These are phyloP conservation scores for Hermanozyma aechmeae DNA, from an alignment of 805 yeast genomes.

Conservation along the genomic window DNA sequence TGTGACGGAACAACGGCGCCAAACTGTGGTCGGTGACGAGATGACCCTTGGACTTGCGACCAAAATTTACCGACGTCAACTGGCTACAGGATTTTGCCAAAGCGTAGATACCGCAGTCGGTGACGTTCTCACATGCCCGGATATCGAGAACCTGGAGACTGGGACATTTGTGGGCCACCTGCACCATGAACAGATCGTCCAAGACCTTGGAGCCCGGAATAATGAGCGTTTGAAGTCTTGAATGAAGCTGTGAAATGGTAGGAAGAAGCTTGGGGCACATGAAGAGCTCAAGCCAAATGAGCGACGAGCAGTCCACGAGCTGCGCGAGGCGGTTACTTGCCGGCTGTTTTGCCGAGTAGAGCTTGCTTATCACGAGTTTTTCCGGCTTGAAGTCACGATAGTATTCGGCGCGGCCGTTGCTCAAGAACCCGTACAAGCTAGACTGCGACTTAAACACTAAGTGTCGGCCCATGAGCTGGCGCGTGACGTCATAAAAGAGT, in stretches of 20 bases:
- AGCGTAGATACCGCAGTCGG: slow-evolving; percentile 68
- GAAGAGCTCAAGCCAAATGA: slow-evolving; percentile 70
- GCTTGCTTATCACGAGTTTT: slow-evolving; percentile 59
- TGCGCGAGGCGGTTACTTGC: slow-evolving; percentile 42
- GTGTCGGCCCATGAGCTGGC: slow-evolving; percentile 44
- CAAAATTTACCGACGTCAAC: slow-evolving; percentile 60
- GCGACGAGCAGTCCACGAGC: slow-evolving; percentile 32
- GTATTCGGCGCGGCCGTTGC: slow-evolving; percentile 1
- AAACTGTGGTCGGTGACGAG: slow-evolving; percentile 65
- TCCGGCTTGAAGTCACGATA: slow-evolving; percentile 14
- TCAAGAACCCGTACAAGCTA: slow-evolving; percentile 32
- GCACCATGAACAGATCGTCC: slow-evolving; percentile 48
- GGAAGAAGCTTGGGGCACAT: slow-evolving; percentile 73
- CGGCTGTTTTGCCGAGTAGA: slow-evolving; percentile 43
- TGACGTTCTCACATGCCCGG: slow-evolving; percentile 72
- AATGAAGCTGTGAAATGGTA: slow-evolving; percentile 18
- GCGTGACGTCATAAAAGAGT: slow-evolving; percentile 51
- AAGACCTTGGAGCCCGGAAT: slow-evolving; percentile 65
- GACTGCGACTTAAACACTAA: slow-evolving; percentile 43
- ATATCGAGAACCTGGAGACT: slow-evolving; percentile 59
- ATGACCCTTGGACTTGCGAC: slow-evolving; percentile 64
- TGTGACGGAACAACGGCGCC: slow-evolving; percentile 45
- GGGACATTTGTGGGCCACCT: slow-evolving; percentile 47
- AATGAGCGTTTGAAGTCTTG: slow-evolving; percentile 32
- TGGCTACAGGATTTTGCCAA: slow-evolving; percentile 52